Evolutionary conservation across 2,329 filamentous ascomycete genomes (phyloP).

Genomic region (Trichophyton mentagrophytes): DNA sequence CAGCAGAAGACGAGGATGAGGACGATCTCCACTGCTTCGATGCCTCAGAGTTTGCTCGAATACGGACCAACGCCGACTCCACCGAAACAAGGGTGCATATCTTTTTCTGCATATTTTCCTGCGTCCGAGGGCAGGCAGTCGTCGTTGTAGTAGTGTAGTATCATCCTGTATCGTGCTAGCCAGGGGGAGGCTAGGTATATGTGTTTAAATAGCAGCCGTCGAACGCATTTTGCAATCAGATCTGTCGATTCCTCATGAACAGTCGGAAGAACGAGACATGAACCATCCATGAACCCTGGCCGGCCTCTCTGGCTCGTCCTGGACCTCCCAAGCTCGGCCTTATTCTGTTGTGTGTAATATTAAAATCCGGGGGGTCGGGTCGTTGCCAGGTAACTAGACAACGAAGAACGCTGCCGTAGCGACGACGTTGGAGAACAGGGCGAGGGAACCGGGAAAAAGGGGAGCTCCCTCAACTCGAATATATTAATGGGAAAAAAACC

Average conservation of each 20-base stretch:
- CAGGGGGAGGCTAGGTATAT: background rate
- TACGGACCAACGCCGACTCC: constrained; percentile 2
- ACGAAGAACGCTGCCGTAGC: background rate
- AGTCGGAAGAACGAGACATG: background rate
- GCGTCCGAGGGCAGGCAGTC: background rate
- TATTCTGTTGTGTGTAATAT: background rate
- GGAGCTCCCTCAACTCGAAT: background rate
- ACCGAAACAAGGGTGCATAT: background rate
- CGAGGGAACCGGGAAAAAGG: background rate
- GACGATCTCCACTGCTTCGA: constrained; percentile 1
- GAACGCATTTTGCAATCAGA: background rate
- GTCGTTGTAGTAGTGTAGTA: too few relatives aligned
- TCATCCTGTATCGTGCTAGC: background rate
- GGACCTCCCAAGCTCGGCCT: background rate
- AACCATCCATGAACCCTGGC: background rate
- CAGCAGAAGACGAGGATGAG: background rate
- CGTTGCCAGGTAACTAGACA: background rate
- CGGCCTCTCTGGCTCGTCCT: background rate
- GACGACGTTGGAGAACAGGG: background rate
- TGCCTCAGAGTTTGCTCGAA: background rate
- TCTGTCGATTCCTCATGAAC: background rate
- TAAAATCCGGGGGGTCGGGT: background rate
- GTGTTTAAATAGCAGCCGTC: background rate
- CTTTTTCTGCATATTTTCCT: background rate
- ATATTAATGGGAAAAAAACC: background rate